These are phyloP conservation scores for Colletotrichum endophyticum DNA, from an alignment of 2,329 filamentous ascomycete genomes.

Conservation along the genomic window DNA sequence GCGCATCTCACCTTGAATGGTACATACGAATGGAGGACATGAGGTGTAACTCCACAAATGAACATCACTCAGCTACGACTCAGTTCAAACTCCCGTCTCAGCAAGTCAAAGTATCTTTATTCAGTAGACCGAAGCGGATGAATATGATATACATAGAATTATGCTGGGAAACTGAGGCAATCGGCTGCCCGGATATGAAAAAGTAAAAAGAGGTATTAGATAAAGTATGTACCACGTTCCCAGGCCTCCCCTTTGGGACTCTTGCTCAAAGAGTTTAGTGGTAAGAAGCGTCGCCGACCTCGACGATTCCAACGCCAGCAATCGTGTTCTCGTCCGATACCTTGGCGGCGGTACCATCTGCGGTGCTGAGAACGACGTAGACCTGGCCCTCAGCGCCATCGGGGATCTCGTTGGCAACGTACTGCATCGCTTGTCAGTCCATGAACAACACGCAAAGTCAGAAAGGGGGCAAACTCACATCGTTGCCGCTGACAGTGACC, in stretches of 20 bases:
- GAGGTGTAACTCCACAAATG: not conserved
- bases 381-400: slow-evolving; percentile 40
- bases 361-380: slow-evolving; percentile 42
- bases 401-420: slow-evolving; percentile 28
- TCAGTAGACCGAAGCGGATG: not conserved
- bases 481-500: not conserved
- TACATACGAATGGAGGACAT: not conserved
- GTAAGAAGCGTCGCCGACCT: slow-evolving; percentile 16
- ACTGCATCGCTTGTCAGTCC: slow-evolving; percentile 14
- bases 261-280: not conserved
- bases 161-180: not conserved
- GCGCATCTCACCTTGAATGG: not conserved
- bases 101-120: not conserved
- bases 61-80: not conserved
- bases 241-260: not conserved
- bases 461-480: slow-evolving; percentile 24
- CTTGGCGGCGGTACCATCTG: slow-evolving; percentile 30
- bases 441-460: slow-evolving; percentile 13
- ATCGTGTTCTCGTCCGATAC: slow-evolving; percentile 41
- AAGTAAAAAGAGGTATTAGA: not conserved
- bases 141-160: not conserved
- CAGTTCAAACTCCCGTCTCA: not conserved
- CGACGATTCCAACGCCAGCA: slow-evolving; percentile 40
- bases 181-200: not conserved
- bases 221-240: not conserved